Base-by-base conservation (phyloP, 2,329 filamentous ascomycete species). In the Ascochyta koolunga region DNA sequence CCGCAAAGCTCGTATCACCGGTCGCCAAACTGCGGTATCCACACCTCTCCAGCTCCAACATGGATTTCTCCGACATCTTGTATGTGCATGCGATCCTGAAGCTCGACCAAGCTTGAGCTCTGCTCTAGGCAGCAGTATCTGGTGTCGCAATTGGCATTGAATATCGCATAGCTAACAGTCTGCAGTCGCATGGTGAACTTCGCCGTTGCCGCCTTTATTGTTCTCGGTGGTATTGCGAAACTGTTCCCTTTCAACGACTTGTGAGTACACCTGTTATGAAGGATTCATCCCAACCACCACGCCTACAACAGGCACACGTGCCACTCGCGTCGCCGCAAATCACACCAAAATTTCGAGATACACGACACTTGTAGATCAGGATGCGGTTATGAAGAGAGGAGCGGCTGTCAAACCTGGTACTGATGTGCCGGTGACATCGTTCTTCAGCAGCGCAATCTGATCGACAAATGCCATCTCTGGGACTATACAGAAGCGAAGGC, bases 11-110 rank as follows among this genome's bases (percentile, higher is more conserved):
- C 35, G 45, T 24, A 45, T 22, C 11, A 37, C 22, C 45, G 32
- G 41, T 54, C 46, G 66, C 58, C 67, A 71, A 70, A 50, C 60
- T 71, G 68, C 67, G 68, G 62, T 71, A 67, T 60, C 65, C 68
- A 66, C 66, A 70, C 50, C 67, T 71, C 52, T 64, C 63, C 45
- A 59, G 60, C 54, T 56, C 66, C 58, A 61, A 65, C 68, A 96
- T 96, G 91, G 92, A 96, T 78, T 90, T 92, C 81, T 93, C 91
- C 60, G 91, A 96, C 79, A 88, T 87, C 76, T 96, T 96, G 91
- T 96, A 83, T 80, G 90, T 83, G 60, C 42, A 24, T 50, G 50
- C 47, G 35, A 49, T 38, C 32, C 36, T 40, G 18, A 22, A 54
- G 50, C 50, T 61, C 24, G 15, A 54, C 25, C 47, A 39, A 59